Percentiles rank a stretch among this genome's conserved stretches.
Evolutionary conservation across 805 yeast species (phyloP).

Genomic region (Wickerhamiella allomyrinae): DNA sequence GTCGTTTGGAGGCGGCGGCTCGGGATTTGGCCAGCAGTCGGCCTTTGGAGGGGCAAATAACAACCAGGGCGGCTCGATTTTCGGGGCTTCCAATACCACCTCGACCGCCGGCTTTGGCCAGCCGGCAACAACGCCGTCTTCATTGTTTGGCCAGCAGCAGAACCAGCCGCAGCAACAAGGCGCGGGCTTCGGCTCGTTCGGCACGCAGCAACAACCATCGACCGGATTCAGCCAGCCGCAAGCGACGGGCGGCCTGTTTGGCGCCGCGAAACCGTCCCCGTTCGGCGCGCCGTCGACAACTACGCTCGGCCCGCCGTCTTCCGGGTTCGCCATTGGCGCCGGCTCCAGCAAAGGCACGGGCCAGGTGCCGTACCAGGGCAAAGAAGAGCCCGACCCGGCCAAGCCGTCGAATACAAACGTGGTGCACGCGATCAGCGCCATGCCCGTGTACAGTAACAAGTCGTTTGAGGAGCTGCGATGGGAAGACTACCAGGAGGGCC

Average conservation of each 20-base stretch:
- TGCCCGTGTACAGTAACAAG: conserved; percentile 78
- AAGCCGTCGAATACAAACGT: conserved; percentile 34
- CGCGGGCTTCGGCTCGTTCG: conserved; percentile 1
- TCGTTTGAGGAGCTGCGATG: conserved; percentile 80
- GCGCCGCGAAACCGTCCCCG: conserved; percentile 8
- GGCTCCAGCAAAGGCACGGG: conserved; percentile 52
- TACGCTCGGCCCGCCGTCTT: conserved; percentile 18
- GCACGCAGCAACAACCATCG: neutral
- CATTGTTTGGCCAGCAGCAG: conserved; percentile 2
- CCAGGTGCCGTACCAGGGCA: conserved; percentile 52
- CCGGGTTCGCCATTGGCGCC: conserved; percentile 16
- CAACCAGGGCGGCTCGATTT: conserved; percentile 8
- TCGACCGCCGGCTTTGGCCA: conserved; percentile 1
- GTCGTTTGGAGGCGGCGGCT: conserved; percentile 5
- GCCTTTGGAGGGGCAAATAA: conserved; percentile 9
- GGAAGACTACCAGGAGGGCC: conserved; percentile 70
- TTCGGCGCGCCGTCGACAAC: conserved; percentile 13
- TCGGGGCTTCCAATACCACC: conserved; percentile 1
- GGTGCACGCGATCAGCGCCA: conserved; percentile 63
- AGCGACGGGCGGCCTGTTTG: conserved; percentile 11
- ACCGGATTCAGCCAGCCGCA: conserved; percentile 6
- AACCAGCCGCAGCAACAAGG: neutral
- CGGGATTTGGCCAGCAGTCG: conserved; percentile 13
- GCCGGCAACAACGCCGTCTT: neutral
- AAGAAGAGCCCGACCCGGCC: conserved; percentile 55